Base-by-base conservation (phyloP, 768 basidiomycete genomes). In the Mycena amicta region DNA sequence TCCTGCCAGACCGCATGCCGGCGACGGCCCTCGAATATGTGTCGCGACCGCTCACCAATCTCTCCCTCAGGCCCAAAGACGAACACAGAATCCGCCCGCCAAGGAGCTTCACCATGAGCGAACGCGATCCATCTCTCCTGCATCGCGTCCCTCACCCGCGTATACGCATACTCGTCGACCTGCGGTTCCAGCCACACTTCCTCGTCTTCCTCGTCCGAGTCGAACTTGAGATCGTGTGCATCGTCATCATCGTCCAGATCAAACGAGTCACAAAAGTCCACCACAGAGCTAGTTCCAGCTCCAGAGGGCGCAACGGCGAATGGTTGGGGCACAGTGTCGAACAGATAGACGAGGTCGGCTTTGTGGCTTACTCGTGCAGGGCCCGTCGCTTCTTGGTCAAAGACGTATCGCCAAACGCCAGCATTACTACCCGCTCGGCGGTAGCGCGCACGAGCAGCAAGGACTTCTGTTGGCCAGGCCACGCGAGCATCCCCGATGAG, bases 11-110 rank as follows among this genome's bases (percentile, higher is more conserved):
- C 69, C 53, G 73, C 72, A 33, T 70, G 80, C 60, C 89, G 75
- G 47, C 90, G 71, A 30, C 90, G 73, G 3, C 86, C 85, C 55
- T 85, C 84, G 54, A 92, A 89, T 15, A 91, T 87, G 26, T 75
- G 71, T 54, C 70, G 74, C 15, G 82, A 83, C 47, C 90, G 82
- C 70, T 90, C 89, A 46, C 90, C 90, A 0, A 83, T 84, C 72
- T 92, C 90, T 53, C 90, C 90, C 68, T 92, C 90, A 0, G 90
- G 90, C 3, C 90, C 90, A 63, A 92, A 90, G 20, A 92, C 89
- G 69, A 81, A 91, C 47, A 90, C 81, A 71, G 83, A 88, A 57
- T 84, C 82, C 57, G 80, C 82, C 56, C 74, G 74, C 89, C 90
- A 92, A 6, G 90, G 90, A 3, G 76, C 80, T 68, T 88, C 85